Evolutionary conservation across 176 grass and related monocot genomes (phyloP), one percentile per base, ranked within the genome.

Genomic region (Ensete glaucum): DNA sequence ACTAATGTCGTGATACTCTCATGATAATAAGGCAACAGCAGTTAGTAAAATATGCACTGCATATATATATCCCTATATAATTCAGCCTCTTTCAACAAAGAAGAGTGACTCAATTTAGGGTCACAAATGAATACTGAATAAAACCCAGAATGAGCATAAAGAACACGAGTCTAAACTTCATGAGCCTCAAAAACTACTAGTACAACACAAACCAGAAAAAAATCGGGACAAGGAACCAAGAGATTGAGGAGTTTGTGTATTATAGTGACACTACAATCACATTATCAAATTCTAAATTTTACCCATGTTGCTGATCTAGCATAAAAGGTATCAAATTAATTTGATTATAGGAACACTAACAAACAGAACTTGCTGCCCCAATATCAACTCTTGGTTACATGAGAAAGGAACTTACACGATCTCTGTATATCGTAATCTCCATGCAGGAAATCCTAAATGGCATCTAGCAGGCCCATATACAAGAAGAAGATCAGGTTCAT

Each of bases 361-460:
- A 43, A 43, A 43, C 34, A 43, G 6, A 43, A 5, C 5, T 43
- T 43, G 6, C 34, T 43, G 34, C 34, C 34, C 34, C 34, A 43
- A 6, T 43, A 43, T 43, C 34, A 43, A 43, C 34, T 43, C 4
- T 43, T 43, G 34, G 4, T 43, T 43, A 43, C 34, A 75, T 11
- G 73, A 43, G 16, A 75, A 59, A 66, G 63, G 54, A 78, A 82
- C 89, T 86, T 86, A 99, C 95, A 91, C 82, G 76, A 99, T 99
- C 84, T 99, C 90, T 73, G 95, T 91, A 83, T 99, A 99, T 55
- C 84, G 88, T 60, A 99, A 82, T 83, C 90, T 91, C 95, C 95
- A 99, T 67, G 86, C 82, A 76, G 95, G 95, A 91, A 99, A 99
- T 9, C 90, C 95, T 82, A 94, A 81, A 81, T 98, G 94, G 21